Evolutionary conservation across 148 eudicot genomes (phyloP).

Genomic region (Cornus kousa): DNA sequence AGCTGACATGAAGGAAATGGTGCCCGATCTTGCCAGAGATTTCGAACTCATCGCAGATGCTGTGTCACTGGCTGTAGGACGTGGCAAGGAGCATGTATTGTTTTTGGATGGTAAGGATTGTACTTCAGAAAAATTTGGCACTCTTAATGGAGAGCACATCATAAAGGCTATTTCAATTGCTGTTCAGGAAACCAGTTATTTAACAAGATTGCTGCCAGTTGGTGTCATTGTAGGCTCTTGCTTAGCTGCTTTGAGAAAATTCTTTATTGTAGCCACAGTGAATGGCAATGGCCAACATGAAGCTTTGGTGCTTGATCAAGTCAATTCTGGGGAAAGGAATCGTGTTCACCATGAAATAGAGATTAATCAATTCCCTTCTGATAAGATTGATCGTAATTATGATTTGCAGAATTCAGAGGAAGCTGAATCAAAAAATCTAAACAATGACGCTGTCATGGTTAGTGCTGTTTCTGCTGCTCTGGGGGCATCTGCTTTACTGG

Average conservation of each 20-base stretch:
- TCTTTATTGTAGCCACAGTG: slow-evolving; percentile 34
- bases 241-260: slow-evolving; percentile 78
- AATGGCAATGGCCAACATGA: slow-evolving; percentile 23
- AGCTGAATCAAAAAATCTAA: slow-evolving; percentile 22
- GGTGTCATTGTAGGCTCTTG: slow-evolving; percentile 85
- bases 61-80: slow-evolving; percentile 45
- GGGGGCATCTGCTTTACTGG: slow-evolving; percentile 82
- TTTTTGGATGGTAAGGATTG: slow-evolving; percentile 23
- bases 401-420: slow-evolving; percentile 14
- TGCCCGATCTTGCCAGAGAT: slow-evolving; percentile 47
- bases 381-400: slow-evolving; percentile 21
- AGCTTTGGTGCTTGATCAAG: slow-evolving; percentile 26
- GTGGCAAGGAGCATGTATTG: slow-evolving; percentile 25
- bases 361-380: slow-evolving; percentile 22
- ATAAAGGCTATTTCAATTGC: slow-evolving; percentile 55
- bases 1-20: slow-evolving; percentile 49
- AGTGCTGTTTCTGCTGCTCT: slow-evolving; percentile 95
- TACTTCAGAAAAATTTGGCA: slow-evolving; percentile 27
- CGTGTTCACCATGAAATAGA: slow-evolving; percentile 21
- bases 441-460: slow-evolving; percentile 46
- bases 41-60: slow-evolving; percentile 65
- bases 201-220: slow-evolving; percentile 70
- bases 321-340: slow-evolving; percentile 15
- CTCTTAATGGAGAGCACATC: slow-evolving; percentile 46
- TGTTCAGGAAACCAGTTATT: slow-evolving; percentile 50